Base-by-base conservation (phyloP, 305 asterid genomes). In the Petunia hybrid region DNA sequence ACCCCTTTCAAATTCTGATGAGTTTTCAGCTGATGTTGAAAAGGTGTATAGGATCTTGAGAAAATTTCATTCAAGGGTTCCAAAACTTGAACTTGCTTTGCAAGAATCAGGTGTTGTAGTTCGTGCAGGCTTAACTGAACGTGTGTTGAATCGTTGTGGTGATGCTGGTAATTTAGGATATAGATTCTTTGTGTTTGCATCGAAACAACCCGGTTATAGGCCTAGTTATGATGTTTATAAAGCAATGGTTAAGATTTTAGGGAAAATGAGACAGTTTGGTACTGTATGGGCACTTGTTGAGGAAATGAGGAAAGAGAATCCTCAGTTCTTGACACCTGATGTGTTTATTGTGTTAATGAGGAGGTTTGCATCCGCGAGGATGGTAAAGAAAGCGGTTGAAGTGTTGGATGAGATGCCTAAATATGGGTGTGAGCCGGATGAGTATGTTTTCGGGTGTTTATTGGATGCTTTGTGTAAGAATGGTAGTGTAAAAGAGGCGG, bases 241-340 rank as follows among this genome's bases (percentile, higher is more conserved):
- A 84, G 91, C 94, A 56, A 91, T 95, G 96, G 86, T 94, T 75
- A 95, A 87, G 91, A 87, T 85, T 77, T 82, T 95, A 56, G 94
- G 96, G 42, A 94, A 92, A 88, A 94, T 95, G 98, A 91, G 96
- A 85, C 97, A 95, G 81, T 94, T 95, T 85, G 98, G 99, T 65
- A 90, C 97, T 53, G 97, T 95, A 84, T 95, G 99, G 98, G 99
- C 98, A 76, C 95, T 95, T 42, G 87, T 94, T 59, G 98, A 95
- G 84, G 98, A 95, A 85, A 95, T 94, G 97, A 87, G 97, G 85
- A 95, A 80, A 77, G 99, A 94, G 65, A 91, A 87, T 85, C 91
- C 97, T 61, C 92, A 88, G 51, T 84, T 95, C 66, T 83, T 95
- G 80, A 80, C 97, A 2, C 82, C 92, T 3, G 97, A 94, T 70